Percentiles rank a stretch among this genome's conserved stretches.
Conservation (phyloP, 2,329 filamentous ascomycete species). For the Hymenoscyphus albidus region DNA sequence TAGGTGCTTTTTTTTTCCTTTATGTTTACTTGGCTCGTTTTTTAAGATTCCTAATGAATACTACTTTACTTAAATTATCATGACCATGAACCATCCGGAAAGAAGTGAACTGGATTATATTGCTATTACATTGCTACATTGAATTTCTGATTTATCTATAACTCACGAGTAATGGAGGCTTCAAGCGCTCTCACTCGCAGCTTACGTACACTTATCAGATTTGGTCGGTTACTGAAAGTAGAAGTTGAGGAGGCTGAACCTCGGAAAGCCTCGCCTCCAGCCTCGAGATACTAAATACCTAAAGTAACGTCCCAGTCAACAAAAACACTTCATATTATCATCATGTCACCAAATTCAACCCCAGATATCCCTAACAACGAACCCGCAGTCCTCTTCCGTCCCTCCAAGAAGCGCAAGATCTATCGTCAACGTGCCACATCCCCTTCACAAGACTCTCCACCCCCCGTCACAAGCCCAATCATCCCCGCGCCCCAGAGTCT, state of each 20-base stretch:
- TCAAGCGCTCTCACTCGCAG: no score
- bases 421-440: constrained; percentile 49
- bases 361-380: constrained; percentile 6
- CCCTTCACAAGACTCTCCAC: constrained; percentile 6
- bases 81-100: no score
- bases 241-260: not conserved
- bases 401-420: constrained; percentile 56
- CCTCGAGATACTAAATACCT: not conserved
- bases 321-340: not conserved
- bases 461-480: constrained; percentile 14
- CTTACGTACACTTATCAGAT: no score
- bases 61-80: no score
- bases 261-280: not conserved
- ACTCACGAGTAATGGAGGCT: no score
- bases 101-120: no score
- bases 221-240: no score
- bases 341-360: constrained; percentile 12
- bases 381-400: constrained; percentile 43
- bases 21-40: not conserved
- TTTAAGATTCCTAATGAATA: no score
- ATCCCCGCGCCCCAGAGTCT: constrained; percentile 24
- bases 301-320: not conserved
- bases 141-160: no score
- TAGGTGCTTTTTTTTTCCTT: not conserved
- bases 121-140: no score